Evolutionary conservation across 2,329 filamentous ascomycete species (phyloP), one percentile per base, ranked within the genome.

Genomic region (Diaporthe longicolla): DNA sequence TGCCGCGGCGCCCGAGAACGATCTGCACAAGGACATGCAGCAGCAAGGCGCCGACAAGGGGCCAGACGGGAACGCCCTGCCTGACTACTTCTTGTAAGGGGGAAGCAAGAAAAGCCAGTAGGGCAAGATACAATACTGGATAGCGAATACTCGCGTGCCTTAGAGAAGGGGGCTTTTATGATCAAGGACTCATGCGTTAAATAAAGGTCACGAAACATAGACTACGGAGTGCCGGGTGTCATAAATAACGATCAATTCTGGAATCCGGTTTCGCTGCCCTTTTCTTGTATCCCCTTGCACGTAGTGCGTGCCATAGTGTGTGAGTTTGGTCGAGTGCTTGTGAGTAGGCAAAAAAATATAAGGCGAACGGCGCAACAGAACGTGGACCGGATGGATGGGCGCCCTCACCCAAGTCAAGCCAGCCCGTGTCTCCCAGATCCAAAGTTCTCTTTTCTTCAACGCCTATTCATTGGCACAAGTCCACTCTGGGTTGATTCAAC

Each of bases 1-100:
- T 82, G 95, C 97, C 73, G 97, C 97, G 4, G 96, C 97, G 37
- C 97, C 97, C 3, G 97, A 99, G 83, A 98, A 99, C 80, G 96
- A 98, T 82, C 85, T 93, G 78, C 94, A 97, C 82, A 94, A 97
- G 80, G 95, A 98, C 81, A 89, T 93, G 80, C 94, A 97, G 82
- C 90, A 74, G 65, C 90, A 75, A 45, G 32, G 66, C 13, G 48
- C 52, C 26, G 94, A 97, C 74, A 95, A 95, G 84, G 81, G 85
- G n/a, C 88, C 87, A 3, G 90, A 92, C 76, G 88, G 88, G 3
- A 91, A 85, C 71, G 85, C 88, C 81, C 82, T 97, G 79, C 93
- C 91, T 3, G 91, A 93, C 79, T 93, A 93, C 82, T 94, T 94
- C 83, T 86, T 94, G 83, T 94, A 86, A 86, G 77, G 63, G 35